Percentiles rank a stretch among this genome's conserved stretches.
Conservation (phyloP, 2,329 filamentous ascomycete genomes). For the Colletotrichum caudatum region DNA sequence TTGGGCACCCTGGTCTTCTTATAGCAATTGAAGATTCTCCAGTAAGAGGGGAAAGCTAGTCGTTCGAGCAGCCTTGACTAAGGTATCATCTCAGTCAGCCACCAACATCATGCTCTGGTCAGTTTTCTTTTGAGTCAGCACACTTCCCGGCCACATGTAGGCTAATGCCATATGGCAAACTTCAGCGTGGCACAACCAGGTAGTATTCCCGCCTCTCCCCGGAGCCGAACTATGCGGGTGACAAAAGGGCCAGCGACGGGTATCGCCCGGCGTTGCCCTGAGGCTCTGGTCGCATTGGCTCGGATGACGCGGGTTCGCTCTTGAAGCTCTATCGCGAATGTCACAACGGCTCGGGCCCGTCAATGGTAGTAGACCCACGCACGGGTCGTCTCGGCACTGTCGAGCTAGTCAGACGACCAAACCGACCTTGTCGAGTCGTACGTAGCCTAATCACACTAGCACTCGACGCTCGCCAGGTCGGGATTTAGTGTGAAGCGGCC, state of each 20-base stretch:
- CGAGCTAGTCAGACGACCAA: not conserved
- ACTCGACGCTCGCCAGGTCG: not conserved
- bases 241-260: slow-evolving; percentile 1
- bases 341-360: slow-evolving; percentile 6
- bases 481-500: not conserved
- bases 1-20: not conserved
- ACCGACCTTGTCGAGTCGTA: not conserved
- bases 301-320: slow-evolving; percentile 26
- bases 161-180: not conserved
- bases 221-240: not conserved
- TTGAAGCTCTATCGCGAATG: not conserved
- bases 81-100: not conserved
- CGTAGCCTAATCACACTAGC: not conserved
- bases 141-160: not conserved
- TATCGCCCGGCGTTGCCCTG: not conserved
- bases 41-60: not conserved
- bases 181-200: not conserved
- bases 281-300: slow-evolving; percentile 4
- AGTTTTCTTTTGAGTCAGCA: not conserved
- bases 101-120: slow-evolving; percentile 3
- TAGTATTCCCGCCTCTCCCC: not conserved
- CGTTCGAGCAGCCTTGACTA: not conserved
- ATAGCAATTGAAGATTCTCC: not conserved
- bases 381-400: slow-evolving; percentile 29
- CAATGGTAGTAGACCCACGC: slow-evolving; percentile 5